Conservation (phyloP, 768 basidiomycete genomes). For the Leccinum variicolor region DNA sequence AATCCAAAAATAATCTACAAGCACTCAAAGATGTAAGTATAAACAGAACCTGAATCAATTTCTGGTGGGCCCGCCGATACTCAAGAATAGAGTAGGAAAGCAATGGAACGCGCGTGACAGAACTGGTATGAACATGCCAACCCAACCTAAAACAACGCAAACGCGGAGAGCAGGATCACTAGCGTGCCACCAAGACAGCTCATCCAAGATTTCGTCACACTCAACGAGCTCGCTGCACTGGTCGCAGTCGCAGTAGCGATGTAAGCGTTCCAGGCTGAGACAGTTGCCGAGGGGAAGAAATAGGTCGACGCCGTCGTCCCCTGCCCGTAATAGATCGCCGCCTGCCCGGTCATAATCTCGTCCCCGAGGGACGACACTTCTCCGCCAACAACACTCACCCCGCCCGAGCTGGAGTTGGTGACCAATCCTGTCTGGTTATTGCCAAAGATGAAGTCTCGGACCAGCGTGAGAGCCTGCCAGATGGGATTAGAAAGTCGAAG, state of each 20-base stretch:
- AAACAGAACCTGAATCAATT: no score
- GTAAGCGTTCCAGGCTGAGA: conserved; percentile 54
- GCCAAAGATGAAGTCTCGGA: no score
- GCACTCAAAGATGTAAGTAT: no score
- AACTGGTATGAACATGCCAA: no score
- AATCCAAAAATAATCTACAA: no score
- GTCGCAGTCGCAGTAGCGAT: conserved; percentile 24
- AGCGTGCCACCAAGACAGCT: neutral
- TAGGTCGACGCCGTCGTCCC: conserved; percentile 48
- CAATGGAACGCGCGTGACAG: no score
- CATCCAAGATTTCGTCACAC: neutral
- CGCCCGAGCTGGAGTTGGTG: conserved; percentile 24
- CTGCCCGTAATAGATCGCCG: conserved; percentile 53
- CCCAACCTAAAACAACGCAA: neutral
- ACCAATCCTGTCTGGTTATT: conserved; percentile 49
- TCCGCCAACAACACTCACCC: conserved; percentile 42
- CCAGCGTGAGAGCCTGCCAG: no score
- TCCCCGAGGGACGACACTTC: conserved; percentile 43
- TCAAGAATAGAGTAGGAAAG: no score
- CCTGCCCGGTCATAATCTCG: conserved; percentile 49
- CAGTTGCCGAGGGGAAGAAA: conserved; percentile 52
- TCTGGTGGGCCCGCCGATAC: no score
- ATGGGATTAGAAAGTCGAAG: no score
- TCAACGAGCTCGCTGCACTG: neutral
- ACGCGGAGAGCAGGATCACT: neutral